Conservation (phyloP, 2,329 filamentous ascomycete species). For the Beauveria rudraprayagi region DNA sequence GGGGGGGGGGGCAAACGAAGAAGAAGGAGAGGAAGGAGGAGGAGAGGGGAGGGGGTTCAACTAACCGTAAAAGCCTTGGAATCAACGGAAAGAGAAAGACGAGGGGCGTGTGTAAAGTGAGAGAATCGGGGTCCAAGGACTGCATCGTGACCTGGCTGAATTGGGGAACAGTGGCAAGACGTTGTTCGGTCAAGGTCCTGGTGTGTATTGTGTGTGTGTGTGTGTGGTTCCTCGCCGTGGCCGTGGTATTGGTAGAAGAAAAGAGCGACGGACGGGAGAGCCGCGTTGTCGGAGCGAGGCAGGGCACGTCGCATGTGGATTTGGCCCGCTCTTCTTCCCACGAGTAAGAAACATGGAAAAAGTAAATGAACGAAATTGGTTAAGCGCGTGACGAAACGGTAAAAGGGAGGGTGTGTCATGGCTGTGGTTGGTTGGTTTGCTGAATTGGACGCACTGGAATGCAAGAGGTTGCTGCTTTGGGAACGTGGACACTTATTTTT, state of each 20-base stretch:
- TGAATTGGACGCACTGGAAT: not conserved
- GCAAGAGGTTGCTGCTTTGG: slow-evolving; percentile 4
- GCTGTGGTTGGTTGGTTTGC: not conserved
- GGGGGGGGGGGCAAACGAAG: not conserved
- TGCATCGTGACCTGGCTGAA: not conserved
- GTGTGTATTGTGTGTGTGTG: no score
- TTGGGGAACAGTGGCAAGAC: not conserved
- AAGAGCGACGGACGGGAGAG: not conserved
- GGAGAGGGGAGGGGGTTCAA: not conserved
- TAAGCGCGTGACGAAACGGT: not conserved
- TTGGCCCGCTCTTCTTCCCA: not conserved
- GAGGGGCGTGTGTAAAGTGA: not conserved
- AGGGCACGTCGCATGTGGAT: not conserved
- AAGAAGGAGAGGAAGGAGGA: no score
- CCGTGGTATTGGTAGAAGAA: not conserved
- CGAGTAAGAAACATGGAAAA: not conserved
- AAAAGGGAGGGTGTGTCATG: not conserved
- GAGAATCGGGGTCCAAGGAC: not conserved
- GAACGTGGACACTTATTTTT: not conserved
- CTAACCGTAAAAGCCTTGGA: no score
- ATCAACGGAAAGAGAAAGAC: not conserved
- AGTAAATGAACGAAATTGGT: not conserved
- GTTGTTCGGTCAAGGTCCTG: not conserved
- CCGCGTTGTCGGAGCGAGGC: not conserved
- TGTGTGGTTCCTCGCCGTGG: no score